Evolutionary conservation across 768 basidiomycete species (phyloP), one percentile per base, ranked within the genome.

Genomic region (Panellus pusillus): DNA sequence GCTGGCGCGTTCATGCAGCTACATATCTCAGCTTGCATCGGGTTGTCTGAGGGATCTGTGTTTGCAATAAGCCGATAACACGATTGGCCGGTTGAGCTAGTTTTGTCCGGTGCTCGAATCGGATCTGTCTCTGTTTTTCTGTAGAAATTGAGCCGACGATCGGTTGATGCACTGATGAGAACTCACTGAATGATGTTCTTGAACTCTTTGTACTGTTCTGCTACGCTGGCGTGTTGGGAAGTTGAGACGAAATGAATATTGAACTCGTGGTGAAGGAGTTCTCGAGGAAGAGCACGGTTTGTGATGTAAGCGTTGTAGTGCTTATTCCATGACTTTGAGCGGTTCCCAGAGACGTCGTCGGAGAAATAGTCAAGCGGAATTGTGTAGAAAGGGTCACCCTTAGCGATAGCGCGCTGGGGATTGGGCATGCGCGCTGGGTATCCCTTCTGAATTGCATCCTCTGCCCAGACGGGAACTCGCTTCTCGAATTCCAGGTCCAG

Each of bases 341-440:
- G n/a, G 32, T 69, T 68, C 1, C 68, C 68, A 15, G 66, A 71
- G 8, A 68, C 66, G 55, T 71, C 67, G 46, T 70, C 68, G 4
- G 40, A 31, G 39, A 54, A 58, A 37, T 38, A 52, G 29, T 52
- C 50, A 6, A 57, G 45, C 27, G 38, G 39, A n/a, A 41, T 47
- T 12, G 41, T 37, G 43, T 53, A 53, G 9, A 47, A 28, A 13
- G 51, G 45, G 11, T 48, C 44, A 13, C 52, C 52, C 3, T 28
- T 27, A 6, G 46, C 55, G 27, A 49, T 39, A 7, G 39, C 43
- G 9, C 55, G 55, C 8, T 43, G 32, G 13, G 50, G 55, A 39
- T 60, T 56, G 7, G 59, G 59, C 50, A 56, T 56, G 15, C 45
- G 44, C 9, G 37, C 19, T 36, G 36, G 35, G 48, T 40, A 36